A percentile compares a stretch with the other conserved stretches of the same genome.
phyloP scores from a whole-genome alignment of 768 basidiomycete genomes.

The Suillus plorans region DNA sequence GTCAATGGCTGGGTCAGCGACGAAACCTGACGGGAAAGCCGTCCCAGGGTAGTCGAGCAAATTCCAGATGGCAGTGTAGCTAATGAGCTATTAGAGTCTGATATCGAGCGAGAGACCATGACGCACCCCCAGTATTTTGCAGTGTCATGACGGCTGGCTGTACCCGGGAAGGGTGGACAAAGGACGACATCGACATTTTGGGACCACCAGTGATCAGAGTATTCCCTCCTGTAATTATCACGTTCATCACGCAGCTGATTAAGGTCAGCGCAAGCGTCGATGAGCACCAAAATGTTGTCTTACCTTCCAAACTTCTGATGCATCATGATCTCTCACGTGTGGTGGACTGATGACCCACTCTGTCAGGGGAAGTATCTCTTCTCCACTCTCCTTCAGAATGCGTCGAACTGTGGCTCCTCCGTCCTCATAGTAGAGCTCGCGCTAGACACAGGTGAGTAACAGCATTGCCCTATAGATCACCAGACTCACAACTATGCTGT shows the following conservation, averaged over 20 bases:
- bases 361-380: conserved; percentile 34
- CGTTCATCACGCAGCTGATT: conserved; percentile 25
- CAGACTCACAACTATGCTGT: conserved; percentile 32
- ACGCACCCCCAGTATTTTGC: conserved; percentile 36
- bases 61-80: conserved; percentile 45
- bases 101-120: background rate
- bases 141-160: conserved; percentile 36
- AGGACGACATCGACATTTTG: conserved; percentile 39
- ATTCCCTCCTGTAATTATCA: conserved; percentile 32
- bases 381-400: conserved; percentile 29
- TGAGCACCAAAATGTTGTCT: conserved; percentile 35
- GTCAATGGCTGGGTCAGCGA: conserved; percentile 16
- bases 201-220: conserved; percentile 34
- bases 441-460: conserved; percentile 19
- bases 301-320: conserved; percentile 31
- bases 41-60: conserved; percentile 40
- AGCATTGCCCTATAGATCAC: background rate
- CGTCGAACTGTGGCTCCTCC: conserved; percentile 31
- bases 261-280: background rate
- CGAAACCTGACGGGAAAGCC: conserved; percentile 37
- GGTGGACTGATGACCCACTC: conserved; percentile 36
- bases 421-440: conserved; percentile 38
- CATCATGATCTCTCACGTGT: conserved; percentile 24
- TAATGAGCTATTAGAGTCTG: conserved; percentile 16
- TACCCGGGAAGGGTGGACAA: conserved; percentile 33